Evolutionary conservation across 257 asterid species (phyloP).

Genomic region (Buddleja alternifolia): DNA sequence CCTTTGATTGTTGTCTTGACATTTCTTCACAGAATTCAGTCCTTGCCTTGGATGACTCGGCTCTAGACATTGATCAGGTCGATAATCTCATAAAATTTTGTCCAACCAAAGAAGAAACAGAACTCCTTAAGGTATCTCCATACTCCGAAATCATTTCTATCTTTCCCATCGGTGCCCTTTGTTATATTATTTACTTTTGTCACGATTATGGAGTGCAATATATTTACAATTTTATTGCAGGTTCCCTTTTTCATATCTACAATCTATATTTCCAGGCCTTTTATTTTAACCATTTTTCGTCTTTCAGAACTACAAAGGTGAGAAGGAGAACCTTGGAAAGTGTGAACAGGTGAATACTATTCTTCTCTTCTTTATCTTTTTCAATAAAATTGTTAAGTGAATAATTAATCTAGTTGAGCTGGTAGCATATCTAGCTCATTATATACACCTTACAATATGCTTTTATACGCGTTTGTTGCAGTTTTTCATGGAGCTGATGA

Average conservation of each 20-base stretch:
- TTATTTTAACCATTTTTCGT: constrained; percentile 17
- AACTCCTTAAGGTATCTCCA: constrained; percentile 67
- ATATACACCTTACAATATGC: constrained; percentile 4
- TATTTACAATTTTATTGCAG: not conserved
- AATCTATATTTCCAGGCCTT: constrained; percentile 26
- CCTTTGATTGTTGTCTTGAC: constrained; percentile 13
- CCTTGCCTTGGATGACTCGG: constrained; percentile 82
- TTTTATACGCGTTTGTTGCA: constrained; percentile 35
- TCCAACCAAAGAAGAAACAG: constrained; percentile 89
- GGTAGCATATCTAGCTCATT: not conserved
- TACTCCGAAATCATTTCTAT: constrained; percentile 10
- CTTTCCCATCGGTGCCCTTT: not conserved
- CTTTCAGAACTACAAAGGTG: constrained; percentile 76
- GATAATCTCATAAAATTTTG: constrained; percentile 88
- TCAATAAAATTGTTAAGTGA: constrained; percentile 14
- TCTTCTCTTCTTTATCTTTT: constrained; percentile 18
- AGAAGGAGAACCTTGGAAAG: constrained; percentile 79
- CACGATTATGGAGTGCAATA: not conserved
- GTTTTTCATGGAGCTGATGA: constrained; percentile 86
- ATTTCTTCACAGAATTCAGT: constrained; percentile 55
- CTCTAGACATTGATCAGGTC: constrained; percentile 82
- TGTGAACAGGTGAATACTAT: constrained; percentile 70
- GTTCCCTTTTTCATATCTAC: not conserved
- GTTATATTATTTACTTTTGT: not conserved
- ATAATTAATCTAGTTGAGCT: constrained; percentile 10